phyloP scores from a whole-genome alignment of 257 asterid genomes.

The Nyctanthes arbortristis region DNA sequence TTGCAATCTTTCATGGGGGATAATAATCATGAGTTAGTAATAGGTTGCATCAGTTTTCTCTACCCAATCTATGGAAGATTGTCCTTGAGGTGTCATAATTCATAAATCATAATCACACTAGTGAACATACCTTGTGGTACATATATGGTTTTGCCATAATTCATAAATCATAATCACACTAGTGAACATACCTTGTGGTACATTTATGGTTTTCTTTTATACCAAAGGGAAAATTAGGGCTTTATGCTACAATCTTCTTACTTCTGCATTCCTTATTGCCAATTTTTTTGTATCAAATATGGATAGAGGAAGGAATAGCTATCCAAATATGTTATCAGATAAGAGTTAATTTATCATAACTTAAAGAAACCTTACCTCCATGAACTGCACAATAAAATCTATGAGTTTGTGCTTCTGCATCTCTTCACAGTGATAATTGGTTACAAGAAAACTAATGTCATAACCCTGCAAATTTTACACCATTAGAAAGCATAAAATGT shows the following conservation, averaged over 20 bases:
- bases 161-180: background rate
- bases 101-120: background rate
- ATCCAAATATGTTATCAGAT: background rate
- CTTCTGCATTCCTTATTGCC: background rate
- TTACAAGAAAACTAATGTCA: conserved; percentile 94
- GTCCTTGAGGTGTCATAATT: background rate
- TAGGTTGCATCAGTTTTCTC: background rate
- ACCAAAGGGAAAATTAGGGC: background rate
- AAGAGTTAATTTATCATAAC: conserved; percentile 7
- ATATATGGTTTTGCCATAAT: background rate
- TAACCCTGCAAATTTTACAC: conserved; percentile 77
- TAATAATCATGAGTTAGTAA: background rate
- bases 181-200: background rate
- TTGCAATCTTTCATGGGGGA: background rate
- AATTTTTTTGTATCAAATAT: background rate
- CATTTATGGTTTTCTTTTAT: background rate
- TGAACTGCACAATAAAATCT: conserved; percentile 94
- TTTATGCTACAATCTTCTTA: background rate
- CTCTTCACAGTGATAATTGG: conserved; percentile 95
- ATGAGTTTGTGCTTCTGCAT: conserved; percentile 98
- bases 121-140: background rate
- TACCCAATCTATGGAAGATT: background rate
- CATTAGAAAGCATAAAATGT: background rate
- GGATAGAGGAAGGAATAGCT: background rate
- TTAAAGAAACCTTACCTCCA: conserved; percentile 70